Base-by-base conservation (phyloP, 2,329 filamentous ascomycete genomes). In the Ascochyta koolunga region DNA sequence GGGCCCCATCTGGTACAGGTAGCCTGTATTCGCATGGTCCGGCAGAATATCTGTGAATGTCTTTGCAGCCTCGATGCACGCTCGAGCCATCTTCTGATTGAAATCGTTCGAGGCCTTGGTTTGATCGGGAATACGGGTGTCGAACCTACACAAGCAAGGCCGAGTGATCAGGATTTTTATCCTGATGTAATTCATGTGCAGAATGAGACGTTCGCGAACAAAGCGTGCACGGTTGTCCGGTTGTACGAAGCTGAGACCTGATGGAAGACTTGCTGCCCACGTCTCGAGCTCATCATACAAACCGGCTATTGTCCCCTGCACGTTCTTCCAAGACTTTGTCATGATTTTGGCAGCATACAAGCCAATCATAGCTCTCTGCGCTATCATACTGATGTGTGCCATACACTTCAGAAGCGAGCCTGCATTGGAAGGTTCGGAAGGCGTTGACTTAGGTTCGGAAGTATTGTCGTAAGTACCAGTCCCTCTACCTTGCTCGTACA, bases 91-190 rank as follows among this genome's bases (percentile, higher is more conserved):
- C 5, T 63, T 60, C 9, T 54, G 45, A 36, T 77, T 70, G 50
- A 76, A 69, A 1, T 55, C 53, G 13, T 56, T 62, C 5, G 71
- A 75, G 6, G 54, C 35, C 27, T 62, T 51, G 3, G 66, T 72
- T 46, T 75, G 71, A 9, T 62, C 56, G n/a, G 63, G 55, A 27
- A 75, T 73, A 5, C 66, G 67, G 3, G 54, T 9, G n/a, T 76
- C 67, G 10, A 75, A 36, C 15, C 69, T 58, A 41, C 74, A 78
- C 1, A 78, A 56, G 45, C 73, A 76, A 8, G 76, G 76, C 7
- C 72, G 70, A 15, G 66, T 73, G 24, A 74, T 72, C 18, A 76
- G 66, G 2, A 77, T 70, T 31, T 65, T 70, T 1, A 67, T 61
- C 37, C 67, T 74, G 40, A 67, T 67, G 42, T 72, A 77, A 11